Evolutionary conservation across 116 monocot species (phyloP), one percentile per base, ranked within the genome.

Genomic region (Dioscorea cayenensis): DNA sequence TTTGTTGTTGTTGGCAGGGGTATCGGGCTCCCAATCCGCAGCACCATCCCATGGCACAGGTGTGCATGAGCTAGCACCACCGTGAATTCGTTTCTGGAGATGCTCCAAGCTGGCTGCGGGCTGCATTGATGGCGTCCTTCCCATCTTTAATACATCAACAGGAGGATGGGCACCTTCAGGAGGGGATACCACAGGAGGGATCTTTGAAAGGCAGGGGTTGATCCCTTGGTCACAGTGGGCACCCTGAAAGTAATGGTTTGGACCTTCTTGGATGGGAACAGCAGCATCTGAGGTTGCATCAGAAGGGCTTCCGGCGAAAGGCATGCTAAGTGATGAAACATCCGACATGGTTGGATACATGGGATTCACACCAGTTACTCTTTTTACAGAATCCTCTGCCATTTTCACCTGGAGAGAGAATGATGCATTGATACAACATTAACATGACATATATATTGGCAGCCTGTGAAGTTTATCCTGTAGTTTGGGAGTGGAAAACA

Each of bases 371-470:
- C 90, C 88, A 2, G 90, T 90, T 49, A 90, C 83, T 66, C 96
- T 82, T 81, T 88, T 92, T 1, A 92, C 96, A 4, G 82, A 80
- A 14, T 88, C 90, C 74, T 96, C 96, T 0, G 96, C 96, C 86
- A 92, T 92, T 61, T 92, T 90, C 60, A 92, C 92, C 96, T 96
- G 88, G 66, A 75, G 38, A 22, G 12, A 67, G 5, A 29, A 16
- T 5, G 10, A 55, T 55, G 16, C 16, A n/a, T 55, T 18, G 55
- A 18, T 5, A 16, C 55, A n/a, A n/a, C 16, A n/a, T 16, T 55
- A 55, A 16, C 55, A 16, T 55, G 5, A 2, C 55, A 55, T 12
- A 55, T 55, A 18, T 55, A 55, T 55, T 18, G n/a, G 43, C 43
- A 43, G 4, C 6, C 43, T 43, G 43, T 43, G 12, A 7, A 43